Base-by-base conservation (phyloP, 768 basidiomycete species). In the Suillus subluteus region DNA sequence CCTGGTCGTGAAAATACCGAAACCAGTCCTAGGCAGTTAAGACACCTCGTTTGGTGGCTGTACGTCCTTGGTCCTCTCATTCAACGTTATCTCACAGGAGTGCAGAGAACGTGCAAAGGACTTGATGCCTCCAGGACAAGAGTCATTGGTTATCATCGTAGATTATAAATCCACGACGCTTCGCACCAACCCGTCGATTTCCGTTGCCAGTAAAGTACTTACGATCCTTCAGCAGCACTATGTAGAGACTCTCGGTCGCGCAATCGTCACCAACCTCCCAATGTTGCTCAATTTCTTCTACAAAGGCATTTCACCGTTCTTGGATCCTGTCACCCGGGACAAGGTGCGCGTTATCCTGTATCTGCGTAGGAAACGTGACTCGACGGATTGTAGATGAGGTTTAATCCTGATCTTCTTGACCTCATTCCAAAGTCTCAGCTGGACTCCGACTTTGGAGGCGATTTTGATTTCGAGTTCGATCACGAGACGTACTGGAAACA, bases 1-100 rank as follows among this genome's bases (percentile, higher is more conserved):
- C 94, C 95, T 0, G 94, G 93, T 35, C 84, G 87, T 66, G 93
- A 96, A 75, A 96, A 95, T 75, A 95, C 94, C 9, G 85, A 91
- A 70, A 85, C 85, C 2, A 86, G 88, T 67, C 88, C 90, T 4
- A 85, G 93, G 50, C 94, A 96, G 73, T 83, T 96, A 64, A 84
- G 88, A 63, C 93, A 96, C 83, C 83, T 96, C 30, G 91, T 96
- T 30, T 95, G 91, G 87, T 90, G 90, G 75, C 76, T 95, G 92
- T 94, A 73, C 78, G 92, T 83, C 54, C 38, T 58, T 44, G 37
- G 8, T 48, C 44, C 65, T 59, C 18, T 40, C 35, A 37, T 23
- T 58, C 7, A 11, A 32, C 40, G 40, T 32, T 15, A 61, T 18
- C 66, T 74, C 65, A 72, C 61, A 63, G 11, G 30, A 18, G 3